These are phyloP conservation scores for Petunia secreta DNA, from an alignment of 257 asterid genomes.

Conservation along the genomic window DNA sequence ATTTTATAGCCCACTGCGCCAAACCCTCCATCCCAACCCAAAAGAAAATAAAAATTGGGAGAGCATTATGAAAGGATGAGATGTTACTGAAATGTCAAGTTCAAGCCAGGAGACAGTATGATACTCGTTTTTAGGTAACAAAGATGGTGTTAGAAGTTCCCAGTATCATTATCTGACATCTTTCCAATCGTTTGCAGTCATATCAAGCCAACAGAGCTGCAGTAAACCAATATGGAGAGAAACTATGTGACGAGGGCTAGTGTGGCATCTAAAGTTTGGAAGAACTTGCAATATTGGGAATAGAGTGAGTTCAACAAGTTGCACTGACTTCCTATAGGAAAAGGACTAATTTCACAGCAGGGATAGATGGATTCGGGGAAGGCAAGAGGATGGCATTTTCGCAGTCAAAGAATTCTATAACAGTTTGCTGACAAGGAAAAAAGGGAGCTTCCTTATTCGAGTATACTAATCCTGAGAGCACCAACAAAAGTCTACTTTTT, in stretches of 20 bases:
- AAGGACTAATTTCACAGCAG: background rate
- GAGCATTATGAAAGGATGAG: background rate
- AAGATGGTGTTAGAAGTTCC: background rate
- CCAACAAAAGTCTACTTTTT: background rate
- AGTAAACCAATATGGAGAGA: background rate
- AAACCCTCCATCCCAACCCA: background rate
- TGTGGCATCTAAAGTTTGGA: background rate
- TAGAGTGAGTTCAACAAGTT: background rate
- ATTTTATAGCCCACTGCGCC: background rate
- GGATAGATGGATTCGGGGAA: background rate
- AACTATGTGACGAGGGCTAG: background rate
- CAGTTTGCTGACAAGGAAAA: background rate
- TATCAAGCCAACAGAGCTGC: background rate
- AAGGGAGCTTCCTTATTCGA: background rate
- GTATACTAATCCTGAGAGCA: background rate
- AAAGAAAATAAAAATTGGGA: background rate
- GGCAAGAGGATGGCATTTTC: background rate
- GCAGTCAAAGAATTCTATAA: too few relatives aligned
- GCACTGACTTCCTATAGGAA: background rate
- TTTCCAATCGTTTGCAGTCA: background rate
- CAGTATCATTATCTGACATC: background rate
- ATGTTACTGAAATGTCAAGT: background rate
- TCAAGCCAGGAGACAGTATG: background rate
- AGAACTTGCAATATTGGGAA: background rate
- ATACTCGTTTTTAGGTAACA: background rate